Conservation (phyloP, 495 filamentous ascomycete genomes). For the Tuber magnatum region DNA sequence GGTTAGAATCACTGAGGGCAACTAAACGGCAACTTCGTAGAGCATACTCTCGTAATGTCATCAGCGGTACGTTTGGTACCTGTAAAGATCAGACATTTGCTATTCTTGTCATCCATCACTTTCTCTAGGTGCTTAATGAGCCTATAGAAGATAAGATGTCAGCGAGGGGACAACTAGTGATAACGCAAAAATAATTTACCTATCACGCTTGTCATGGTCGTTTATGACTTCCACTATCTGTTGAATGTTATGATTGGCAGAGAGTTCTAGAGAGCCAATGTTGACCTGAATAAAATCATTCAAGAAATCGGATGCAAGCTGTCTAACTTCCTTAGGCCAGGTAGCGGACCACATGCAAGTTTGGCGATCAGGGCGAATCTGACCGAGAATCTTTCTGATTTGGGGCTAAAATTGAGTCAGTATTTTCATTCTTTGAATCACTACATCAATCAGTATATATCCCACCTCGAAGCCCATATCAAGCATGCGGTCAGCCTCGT, state of each 20-base stretch:
- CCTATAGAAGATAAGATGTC: constrained; percentile 85
- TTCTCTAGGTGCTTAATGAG: constrained; percentile 98
- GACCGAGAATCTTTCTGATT: constrained; percentile 58
- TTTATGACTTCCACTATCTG: constrained; percentile 94
- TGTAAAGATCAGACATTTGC: constrained; percentile 93
- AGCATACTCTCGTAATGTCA: constrained; percentile 71
- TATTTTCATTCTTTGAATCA: constrained; percentile 67
- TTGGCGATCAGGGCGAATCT: constrained; percentile 97
- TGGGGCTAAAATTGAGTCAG: constrained; percentile 18
- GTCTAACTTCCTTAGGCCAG: constrained; percentile 98
- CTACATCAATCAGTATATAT: constrained; percentile 40
- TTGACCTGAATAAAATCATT: constrained; percentile 98
- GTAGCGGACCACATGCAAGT: constrained; percentile 99
- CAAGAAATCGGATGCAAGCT: constrained; percentile 89
- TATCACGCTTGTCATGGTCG: constrained; percentile 95
- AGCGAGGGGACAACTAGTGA: constrained; percentile 41
- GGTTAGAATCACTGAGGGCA: constrained; percentile 13
- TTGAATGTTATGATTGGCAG: constrained; percentile 96
- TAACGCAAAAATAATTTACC: constrained; percentile 7
- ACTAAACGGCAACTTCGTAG: background rate
- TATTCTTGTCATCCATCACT: constrained; percentile 90
- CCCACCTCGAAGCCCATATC: constrained; percentile 78
- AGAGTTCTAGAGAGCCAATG: constrained; percentile 92
- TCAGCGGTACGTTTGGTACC: constrained; percentile 98
- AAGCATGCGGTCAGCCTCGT: constrained; percentile 84